Evolutionary conservation across 192 early-diverging fungal species (phyloP).

Genomic region (Kickxella alabastrina): DNA sequence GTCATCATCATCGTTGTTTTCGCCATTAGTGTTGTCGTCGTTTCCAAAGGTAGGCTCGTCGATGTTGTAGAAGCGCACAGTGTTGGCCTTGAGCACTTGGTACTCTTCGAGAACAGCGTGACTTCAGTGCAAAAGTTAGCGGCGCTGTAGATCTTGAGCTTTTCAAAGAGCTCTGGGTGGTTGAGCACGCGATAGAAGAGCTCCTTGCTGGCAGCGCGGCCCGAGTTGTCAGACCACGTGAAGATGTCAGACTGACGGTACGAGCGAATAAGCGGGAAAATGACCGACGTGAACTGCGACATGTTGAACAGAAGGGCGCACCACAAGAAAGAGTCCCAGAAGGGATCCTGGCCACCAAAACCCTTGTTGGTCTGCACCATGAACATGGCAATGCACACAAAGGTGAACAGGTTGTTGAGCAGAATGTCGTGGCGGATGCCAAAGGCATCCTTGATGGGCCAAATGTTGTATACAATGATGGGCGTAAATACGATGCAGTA

Average conservation of each 20-base stretch:
- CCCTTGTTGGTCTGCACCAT: conserved; percentile 50
- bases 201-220: conserved; percentile 35
- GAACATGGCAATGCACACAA: conserved; percentile 49
- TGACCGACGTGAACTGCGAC: conserved; percentile 50
- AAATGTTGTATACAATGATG: conserved; percentile 47
- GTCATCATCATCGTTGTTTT: conserved; percentile 11
- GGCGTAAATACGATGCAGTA: conserved; percentile 47
- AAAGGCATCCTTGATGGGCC: conserved; percentile 50
- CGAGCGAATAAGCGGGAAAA: conserved; percentile 43
- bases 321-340: conserved; percentile 53
- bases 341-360: conserved; percentile 38
- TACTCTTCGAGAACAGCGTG: conserved; percentile 54
- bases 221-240: conserved; percentile 39
- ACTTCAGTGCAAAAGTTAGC: conserved; percentile 53
- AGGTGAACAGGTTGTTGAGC: conserved; percentile 49
- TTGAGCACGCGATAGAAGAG: conserved; percentile 51
- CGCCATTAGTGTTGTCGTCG: conserved; percentile 14
- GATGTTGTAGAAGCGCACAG: conserved; percentile 52
- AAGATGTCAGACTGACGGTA: conserved; percentile 48
- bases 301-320: conserved; percentile 46
- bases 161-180: conserved; percentile 47
- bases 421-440: conserved; percentile 51
- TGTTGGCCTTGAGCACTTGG: conserved; percentile 51
- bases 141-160: conserved; percentile 46
- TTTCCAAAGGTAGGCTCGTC: conserved; percentile 48